phyloP scores from a whole-genome alignment of 2,329 filamentous ascomycete genomes.

The Cordyceps tenuipes region DNA sequence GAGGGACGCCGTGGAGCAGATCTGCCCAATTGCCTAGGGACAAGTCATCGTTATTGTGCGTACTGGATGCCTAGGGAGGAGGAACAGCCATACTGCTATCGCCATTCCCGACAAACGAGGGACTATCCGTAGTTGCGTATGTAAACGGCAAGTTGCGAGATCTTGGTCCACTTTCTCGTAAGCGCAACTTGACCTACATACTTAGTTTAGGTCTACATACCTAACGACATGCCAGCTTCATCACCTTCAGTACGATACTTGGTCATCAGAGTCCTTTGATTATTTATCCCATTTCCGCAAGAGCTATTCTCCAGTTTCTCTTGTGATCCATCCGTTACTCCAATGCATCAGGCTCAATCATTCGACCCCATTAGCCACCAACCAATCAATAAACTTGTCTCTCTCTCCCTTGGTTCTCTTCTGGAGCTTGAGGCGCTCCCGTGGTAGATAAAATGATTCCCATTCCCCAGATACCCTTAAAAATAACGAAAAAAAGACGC shows the following conservation, averaged over 20 bases:
- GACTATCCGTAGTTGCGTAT: neutral
- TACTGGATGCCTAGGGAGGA: neutral
- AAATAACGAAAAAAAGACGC: conserved; percentile 18
- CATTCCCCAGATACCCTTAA: neutral
- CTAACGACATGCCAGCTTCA: no score
- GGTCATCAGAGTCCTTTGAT: neutral
- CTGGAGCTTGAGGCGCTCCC: neutral
- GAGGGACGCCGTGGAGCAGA: conserved; percentile 76
- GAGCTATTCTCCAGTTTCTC: conserved; percentile 3
- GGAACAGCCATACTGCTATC: conserved; percentile 19
- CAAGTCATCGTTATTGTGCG: neutral
- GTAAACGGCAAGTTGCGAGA: neutral
- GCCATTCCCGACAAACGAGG: conserved; percentile 17
- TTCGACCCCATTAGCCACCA: neutral
- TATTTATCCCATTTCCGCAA: conserved; percentile 3
- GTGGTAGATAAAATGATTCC: conserved; percentile 2
- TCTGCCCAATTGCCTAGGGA: conserved; percentile 71
- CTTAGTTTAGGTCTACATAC: neutral
- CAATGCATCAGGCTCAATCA: conserved; percentile 1
- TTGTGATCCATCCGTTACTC: conserved; percentile 5
- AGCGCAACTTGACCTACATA: neutral
- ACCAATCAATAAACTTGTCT: neutral
- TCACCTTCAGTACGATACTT: no score
- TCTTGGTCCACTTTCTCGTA: conserved; percentile 5
- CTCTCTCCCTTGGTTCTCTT: neutral